These are phyloP conservation scores for Kodamaea lidongshanica DNA, from an alignment of 805 yeast species.

Conservation along the genomic window DNA sequence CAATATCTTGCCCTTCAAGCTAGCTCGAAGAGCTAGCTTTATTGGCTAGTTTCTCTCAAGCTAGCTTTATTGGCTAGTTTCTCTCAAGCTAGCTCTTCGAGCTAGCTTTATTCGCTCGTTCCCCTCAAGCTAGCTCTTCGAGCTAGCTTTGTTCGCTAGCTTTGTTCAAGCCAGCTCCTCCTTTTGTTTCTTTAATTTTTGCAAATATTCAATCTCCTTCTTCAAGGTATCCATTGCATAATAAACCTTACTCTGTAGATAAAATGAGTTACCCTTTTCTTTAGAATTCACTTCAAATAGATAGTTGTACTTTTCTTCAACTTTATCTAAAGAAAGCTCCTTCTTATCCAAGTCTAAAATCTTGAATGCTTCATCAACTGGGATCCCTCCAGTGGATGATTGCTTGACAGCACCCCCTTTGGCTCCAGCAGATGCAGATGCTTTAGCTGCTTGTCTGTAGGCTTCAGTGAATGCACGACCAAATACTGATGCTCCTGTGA, in stretches of 20 bases:
- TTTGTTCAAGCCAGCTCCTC: too few relatives aligned
- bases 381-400: slow-evolving; percentile 66
- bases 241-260: slow-evolving; percentile 85
- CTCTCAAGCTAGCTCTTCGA: too few relatives aligned
- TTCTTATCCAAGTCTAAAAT: slow-evolving; percentile 72
- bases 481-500: slow-evolving; percentile 93
- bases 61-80: too few relatives aligned
- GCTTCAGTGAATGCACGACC: slow-evolving; percentile 97
- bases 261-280: slow-evolving; percentile 94
- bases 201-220: slow-evolving; percentile 62
- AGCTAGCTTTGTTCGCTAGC: too few relatives aligned
- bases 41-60: too few relatives aligned
- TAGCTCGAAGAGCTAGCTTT: too few relatives aligned
- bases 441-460: slow-evolving; percentile 92
- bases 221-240: slow-evolving; percentile 90
- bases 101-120: too few relatives aligned
- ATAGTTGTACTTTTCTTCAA: slow-evolving; percentile 69
- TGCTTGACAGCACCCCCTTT: slow-evolving; percentile 33
- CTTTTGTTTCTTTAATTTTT: slow-evolving; percentile 34
- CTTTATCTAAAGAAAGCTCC: slow-evolving; percentile 49
- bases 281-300: slow-evolving; percentile 84
- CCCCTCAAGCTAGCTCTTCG: too few relatives aligned
- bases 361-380: slow-evolving; percentile 85
- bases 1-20: too few relatives aligned
- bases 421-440: slow-evolving; percentile 55